Percentiles rank a stretch among this genome's conserved stretches.
These are phyloP conservation scores for Colletotrichum euphorbiae DNA, from an alignment of 2,329 filamentous ascomycete species.

Conservation along the genomic window DNA sequence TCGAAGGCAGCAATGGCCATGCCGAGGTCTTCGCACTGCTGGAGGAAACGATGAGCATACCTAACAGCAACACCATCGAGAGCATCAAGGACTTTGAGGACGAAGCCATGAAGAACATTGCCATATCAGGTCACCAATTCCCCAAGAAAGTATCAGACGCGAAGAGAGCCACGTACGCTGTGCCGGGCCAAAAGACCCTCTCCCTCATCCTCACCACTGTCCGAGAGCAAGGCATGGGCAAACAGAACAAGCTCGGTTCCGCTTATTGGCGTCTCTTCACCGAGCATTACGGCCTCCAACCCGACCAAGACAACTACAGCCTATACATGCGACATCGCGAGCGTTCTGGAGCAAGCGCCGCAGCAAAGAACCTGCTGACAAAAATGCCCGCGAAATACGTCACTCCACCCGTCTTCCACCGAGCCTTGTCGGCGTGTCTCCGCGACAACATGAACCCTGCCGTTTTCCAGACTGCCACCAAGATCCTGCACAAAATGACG, in stretches of 20 bases:
- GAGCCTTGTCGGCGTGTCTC: constrained; percentile 79
- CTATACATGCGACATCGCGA: constrained; percentile 68
- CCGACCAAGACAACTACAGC: constrained; percentile 77
- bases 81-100: constrained; percentile 29
- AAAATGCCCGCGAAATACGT: constrained; percentile 61
- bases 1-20: constrained; percentile 62
- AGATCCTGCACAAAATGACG: constrained; percentile 74
- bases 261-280: constrained; percentile 85
- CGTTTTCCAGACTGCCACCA: constrained; percentile 72
- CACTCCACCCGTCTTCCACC: constrained; percentile 69
- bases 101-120: constrained; percentile 42
- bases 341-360: constrained; percentile 72
- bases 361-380: constrained; percentile 69
- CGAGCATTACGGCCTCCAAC: constrained; percentile 68
- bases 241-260: constrained; percentile 70
- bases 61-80: constrained; percentile 54
- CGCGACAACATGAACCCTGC: constrained; percentile 82
- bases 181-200: constrained; percentile 69
- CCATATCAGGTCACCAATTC: constrained; percentile 9
- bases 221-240: constrained; percentile 57
- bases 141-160: constrained; percentile 8
- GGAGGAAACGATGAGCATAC: constrained; percentile 84
- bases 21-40: constrained; percentile 80
- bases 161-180: constrained; percentile 49
- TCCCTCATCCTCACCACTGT: constrained; percentile 77